Base-by-base conservation (phyloP, 306 rosid genomes). In the Quercus gilva region DNA sequence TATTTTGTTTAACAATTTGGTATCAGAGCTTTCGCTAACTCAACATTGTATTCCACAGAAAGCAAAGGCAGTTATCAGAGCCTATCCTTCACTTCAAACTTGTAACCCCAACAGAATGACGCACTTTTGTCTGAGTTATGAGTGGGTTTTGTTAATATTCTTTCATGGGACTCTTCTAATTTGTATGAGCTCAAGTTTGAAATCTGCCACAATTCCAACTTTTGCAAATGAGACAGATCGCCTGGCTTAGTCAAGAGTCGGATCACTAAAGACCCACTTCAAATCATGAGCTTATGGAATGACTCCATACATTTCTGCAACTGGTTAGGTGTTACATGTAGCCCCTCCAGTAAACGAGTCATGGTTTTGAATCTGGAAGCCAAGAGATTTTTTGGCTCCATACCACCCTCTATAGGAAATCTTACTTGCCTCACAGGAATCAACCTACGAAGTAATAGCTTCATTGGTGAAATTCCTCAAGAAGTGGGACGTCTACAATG, bases 311-410 rank as follows among this genome's bases (percentile, higher is more conserved):
- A 80, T 6, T 80, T 86, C 45, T 89, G 92, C 73, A 78, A 68
- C 4, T 84, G 92, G 90, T 5, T 55, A 72, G 90, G 90, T 51
- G 61, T 89, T 28, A 73, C 88, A 9, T 86, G 92, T 78, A 80
- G 58, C 78, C 69, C 14, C 8, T 25, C 75, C 53, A 79, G 13
- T 53, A 75, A 65, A 80, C 82, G 78, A 26, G 80, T 86, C 26
- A 55, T 58, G 6, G 4, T 71, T n/a, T 33, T 89, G 71, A 58
- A 75, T 49, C 78, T 89, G 5, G 14, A 18, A 73, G 26, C 73
- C 4, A 12, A 53, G 55, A 19, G 21, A 33, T 18, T 89, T 56
- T 51, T 6, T 18, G 89, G 89, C 15, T 57, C 64, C n/a, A 23
- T 89, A 64, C 11, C 85, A 65, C 85, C 87, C 29, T 83, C 60